Percentiles rank a stretch among this genome's conserved stretches.
Conservation (phyloP, 805 yeast genomes). For the Starmerella vaccinii region DNA sequence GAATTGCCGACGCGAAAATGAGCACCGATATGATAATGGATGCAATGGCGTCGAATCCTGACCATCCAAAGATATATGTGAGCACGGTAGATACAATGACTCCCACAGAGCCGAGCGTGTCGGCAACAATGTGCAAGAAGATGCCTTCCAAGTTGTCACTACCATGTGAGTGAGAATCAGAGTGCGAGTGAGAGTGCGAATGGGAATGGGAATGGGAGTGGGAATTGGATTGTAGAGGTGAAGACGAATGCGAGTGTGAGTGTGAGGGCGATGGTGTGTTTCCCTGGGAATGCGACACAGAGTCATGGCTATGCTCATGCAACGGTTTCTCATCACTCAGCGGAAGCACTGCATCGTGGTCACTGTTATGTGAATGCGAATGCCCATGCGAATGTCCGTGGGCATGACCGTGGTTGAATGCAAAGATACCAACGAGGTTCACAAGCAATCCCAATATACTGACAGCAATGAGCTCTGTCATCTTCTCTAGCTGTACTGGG, state of each 20-base stretch:
- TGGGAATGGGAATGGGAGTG: neutral
- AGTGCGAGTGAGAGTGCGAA: constrained; percentile 14
- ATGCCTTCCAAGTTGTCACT: constrained; percentile 85
- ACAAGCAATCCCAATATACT: constrained; percentile 77
- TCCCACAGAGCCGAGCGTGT: constrained; percentile 92
- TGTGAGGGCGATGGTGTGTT: neutral
- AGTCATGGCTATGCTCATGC: constrained; percentile 9
- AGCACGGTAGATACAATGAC: constrained; percentile 84
- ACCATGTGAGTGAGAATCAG: constrained; percentile 20
- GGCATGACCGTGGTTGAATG: constrained; percentile 61
- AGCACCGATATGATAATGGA: constrained; percentile 76
- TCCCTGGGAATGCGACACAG: constrained; percentile 2
- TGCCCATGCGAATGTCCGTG: constrained; percentile 28
- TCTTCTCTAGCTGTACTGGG: constrained; percentile 68
- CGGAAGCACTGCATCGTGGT: neutral
- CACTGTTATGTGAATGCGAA: constrained; percentile 21
- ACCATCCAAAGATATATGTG: constrained; percentile 59
- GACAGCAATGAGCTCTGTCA: constrained; percentile 76
- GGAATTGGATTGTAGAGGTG: neutral
- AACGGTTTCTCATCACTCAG: constrained; percentile 6
- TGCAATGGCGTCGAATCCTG: constrained; percentile 85
- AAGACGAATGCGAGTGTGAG: neutral
- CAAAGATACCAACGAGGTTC: constrained; percentile 84
- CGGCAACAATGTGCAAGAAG: constrained; percentile 87
- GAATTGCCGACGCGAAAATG: constrained; percentile 72